These are phyloP conservation scores for Amanita subjunquillea DNA, from an alignment of 768 basidiomycete genomes.

Conservation along the genomic window DNA sequence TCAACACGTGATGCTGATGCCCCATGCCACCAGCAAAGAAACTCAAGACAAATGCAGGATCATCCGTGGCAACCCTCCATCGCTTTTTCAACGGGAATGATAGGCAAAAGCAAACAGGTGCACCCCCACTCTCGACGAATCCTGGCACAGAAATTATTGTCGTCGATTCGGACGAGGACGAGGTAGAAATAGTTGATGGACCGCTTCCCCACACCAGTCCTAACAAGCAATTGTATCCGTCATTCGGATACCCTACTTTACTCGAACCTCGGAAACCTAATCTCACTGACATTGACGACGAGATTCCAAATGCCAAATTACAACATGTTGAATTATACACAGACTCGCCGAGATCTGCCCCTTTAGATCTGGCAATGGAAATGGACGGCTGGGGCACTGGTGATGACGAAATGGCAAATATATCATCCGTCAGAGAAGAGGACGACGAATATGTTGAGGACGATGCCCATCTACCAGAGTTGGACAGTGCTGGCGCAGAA, in stretches of 20 bases:
- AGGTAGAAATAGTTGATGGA: conserved; percentile 22
- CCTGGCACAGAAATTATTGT: conserved; percentile 37
- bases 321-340: not conserved
- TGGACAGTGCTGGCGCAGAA: not conserved
- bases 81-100: conserved; percentile 32
- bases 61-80: conserved; percentile 28
- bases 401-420: conserved; percentile 45
- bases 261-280: conserved; percentile 5
- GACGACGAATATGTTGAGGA: conserved; percentile 12
- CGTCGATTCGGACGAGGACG: conserved; percentile 53
- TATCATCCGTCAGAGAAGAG: conserved; percentile 12
- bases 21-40: conserved; percentile 26
- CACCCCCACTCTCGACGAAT: not conserved
- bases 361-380: conserved; percentile 18
- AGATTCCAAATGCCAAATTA: not conserved
- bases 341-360: not conserved
- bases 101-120: not conserved
- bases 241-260: conserved; percentile 12
- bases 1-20: not conserved
- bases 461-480: conserved; percentile 9
- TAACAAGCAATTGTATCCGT: conserved; percentile 11
- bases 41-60: conserved; percentile 21
- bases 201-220: conserved; percentile 7
- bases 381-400: conserved; percentile 48
- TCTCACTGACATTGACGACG: not conserved